A percentile compares a stretch with the other conserved stretches of the same genome.
Evolutionary conservation across 2,329 filamentous ascomycete species (phyloP).

Genomic region (Talaromyces sp.): DNA sequence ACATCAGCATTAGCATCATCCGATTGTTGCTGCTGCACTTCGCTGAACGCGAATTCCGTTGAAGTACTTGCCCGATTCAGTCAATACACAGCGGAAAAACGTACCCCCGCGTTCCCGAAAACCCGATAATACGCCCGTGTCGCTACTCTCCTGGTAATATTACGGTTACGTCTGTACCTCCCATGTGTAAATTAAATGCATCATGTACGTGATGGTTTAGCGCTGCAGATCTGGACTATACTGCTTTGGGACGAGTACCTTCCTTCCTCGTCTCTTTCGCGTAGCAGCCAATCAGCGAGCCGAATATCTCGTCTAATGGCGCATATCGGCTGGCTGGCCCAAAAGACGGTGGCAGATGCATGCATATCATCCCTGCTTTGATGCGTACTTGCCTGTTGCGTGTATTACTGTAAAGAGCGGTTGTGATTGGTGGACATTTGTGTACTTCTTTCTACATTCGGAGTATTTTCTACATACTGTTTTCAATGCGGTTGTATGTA

Average conservation of each 20-base stretch:
- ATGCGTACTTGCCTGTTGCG: slow-evolving; percentile 8
- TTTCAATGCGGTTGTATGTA: neutral
- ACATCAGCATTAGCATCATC: neutral
- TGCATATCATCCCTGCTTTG: neutral
- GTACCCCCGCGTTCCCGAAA: neutral
- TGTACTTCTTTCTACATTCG: neutral
- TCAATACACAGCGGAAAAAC: slow-evolving; percentile 10
- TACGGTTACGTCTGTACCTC: neutral
- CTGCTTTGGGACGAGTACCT: neutral
- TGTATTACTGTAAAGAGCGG: neutral
- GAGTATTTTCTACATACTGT: neutral
- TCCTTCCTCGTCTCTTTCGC: neutral
- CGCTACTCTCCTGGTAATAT: neutral
- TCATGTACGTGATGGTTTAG: neutral
- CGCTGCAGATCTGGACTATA: neutral
- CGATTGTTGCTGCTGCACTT: neutral
- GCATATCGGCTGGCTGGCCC: neutral
- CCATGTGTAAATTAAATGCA: neutral
- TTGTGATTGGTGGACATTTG: neutral
- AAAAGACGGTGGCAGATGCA: neutral
- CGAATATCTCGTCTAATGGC: neutral
- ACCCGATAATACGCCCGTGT: neutral
- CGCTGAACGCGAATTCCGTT: neutral
- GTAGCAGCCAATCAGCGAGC: neutral
- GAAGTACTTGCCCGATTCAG: slow-evolving; percentile 15